Base-by-base conservation (phyloP, 139 green algal species). In the Picochlorum sp. region DNA sequence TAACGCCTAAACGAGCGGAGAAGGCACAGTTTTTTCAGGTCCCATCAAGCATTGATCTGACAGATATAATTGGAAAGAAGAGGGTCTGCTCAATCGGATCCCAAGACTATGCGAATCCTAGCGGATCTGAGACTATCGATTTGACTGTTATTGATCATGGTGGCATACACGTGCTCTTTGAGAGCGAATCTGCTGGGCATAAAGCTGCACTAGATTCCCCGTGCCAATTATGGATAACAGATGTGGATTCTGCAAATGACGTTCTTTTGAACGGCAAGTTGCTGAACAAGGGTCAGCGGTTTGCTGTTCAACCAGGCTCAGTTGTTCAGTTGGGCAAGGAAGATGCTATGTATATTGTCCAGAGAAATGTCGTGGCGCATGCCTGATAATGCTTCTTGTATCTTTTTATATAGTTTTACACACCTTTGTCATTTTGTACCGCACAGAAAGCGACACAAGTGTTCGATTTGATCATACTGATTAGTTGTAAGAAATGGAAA, bases 111-210 rank as follows among this genome's bases (percentile, higher is more conserved):
- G 18, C 54, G 30, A 28, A 9, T 4, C n/a, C n/a, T n/a, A n/a
- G n/a, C n/a, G n/a, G n/a, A n/a, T 22, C 45, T 7, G 61, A 68
- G 33, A 5, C 28, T 24, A 47, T 63, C 51, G 59, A 73, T 51
- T 26, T 69, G 24, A 55, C 29, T 22, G 55, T 68, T 8, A 29
- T 74, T 12, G 52, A 69, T 6, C 59, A 68, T 51, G 66, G 66
- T 52, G 52, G 52, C 12, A 33, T 74, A 13, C 59, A 74, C 41
- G 20, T 74, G 14, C 12, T 74, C 3, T 74, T 74, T 25, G 66
- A 74, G 25, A 58, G 56, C 3, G 66, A 74, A 37, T 47, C 39
- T 1, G n/a, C n/a, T n/a, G 66, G 60, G 8, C 28, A 30, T 12
- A 10, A 29, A 32, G 44, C 51, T 37, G 51, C 66, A 13, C 31